Evolutionary conservation across 73 alveolate genomes (phyloP).

Genomic region (Paramecium tetraurelia): DNA sequence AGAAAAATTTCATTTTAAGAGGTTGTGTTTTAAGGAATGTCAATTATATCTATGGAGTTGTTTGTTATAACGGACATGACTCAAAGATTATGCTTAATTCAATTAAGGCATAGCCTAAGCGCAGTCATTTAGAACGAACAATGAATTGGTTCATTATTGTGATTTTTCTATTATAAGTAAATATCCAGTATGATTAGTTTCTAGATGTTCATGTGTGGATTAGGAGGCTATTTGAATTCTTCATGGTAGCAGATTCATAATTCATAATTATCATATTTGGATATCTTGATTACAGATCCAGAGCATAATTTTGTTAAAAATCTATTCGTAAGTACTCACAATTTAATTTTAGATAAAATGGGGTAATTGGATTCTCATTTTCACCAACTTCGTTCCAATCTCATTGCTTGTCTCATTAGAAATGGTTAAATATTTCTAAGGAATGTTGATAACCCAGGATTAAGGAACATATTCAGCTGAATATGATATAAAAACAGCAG

Average conservation of each 20-base stretch:
- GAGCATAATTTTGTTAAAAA: not conserved
- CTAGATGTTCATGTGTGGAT: constrained; percentile 36
- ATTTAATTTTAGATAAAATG: constrained; percentile 29
- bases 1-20: constrained; percentile 61
- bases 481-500: constrained; percentile 73
- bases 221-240: constrained; percentile 9
- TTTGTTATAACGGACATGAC: constrained; percentile 70
- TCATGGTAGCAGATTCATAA: not conserved
- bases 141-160: constrained; percentile 51
- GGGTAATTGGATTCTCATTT: constrained; percentile 66
- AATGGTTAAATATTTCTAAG: constrained; percentile 77
- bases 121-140: constrained; percentile 59
- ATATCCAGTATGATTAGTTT: not conserved
- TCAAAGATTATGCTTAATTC: constrained; percentile 78
- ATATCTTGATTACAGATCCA: not conserved
- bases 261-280: not conserved
- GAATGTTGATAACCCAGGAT: constrained; percentile 74
- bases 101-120: constrained; percentile 72
- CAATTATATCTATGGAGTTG: constrained; percentile 68
- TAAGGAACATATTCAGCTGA: constrained; percentile 66
- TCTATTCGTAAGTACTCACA: not conserved
- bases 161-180: constrained; percentile 44
- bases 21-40: constrained; percentile 73
- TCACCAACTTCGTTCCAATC: constrained; percentile 83
- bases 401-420: constrained; percentile 82